Base-by-base conservation (phyloP, 108 stramenopile genomes). In the Cyclotella baltica region DNA sequence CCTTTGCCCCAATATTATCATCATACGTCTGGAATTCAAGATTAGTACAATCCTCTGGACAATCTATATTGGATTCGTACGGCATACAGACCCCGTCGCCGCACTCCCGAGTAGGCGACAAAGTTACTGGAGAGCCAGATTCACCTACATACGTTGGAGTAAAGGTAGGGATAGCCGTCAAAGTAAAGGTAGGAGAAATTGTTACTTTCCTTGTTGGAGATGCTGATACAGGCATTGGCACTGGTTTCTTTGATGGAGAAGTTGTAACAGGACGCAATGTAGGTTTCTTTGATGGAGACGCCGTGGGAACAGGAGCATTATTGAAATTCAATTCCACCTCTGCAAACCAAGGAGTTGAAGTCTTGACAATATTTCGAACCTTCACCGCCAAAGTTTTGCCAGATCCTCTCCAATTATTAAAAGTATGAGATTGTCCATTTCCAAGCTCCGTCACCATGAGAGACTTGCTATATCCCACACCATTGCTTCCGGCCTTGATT, bases 401-500 rank as follows among this genome's bases (percentile, higher is more conserved):
- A 3, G 38, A 15, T 29, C 64, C 63, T 37, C 35, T 22, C 76
- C 76, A 77, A 47, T 62, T 29, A 1, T 0, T 19, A 55, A 78
- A 30, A 22, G n/a, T 43, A 48, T 51, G 69, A 18, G 30, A 40
- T 30, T 72, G 61, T 16, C 70, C 61, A 22, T 47, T 29, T 4
- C 1, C 0, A 16, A 78, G 63, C 27, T 29, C 62, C 1, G 70
- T 62, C 50, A 70, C 43, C 70, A 78, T 43, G 3, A 19, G 31
- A 19, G 67, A 68, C 23, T 78, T 69, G 57, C 43, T 61, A 31
- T 52, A 72, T 11, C 47, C 57, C 22, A 46, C 30, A 22, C 77
- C 77, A 72, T 78, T 66, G 0, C 37, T 29, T 18, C 77, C 77
- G 18, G 77, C 34, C 35, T 31, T 4, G 18, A 76, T 55, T 6